Evolutionary conservation across 2,329 filamentous ascomycete genomes (phyloP), one percentile per base, ranked within the genome.

Genomic region (Cyphellophora attinorum): DNA sequence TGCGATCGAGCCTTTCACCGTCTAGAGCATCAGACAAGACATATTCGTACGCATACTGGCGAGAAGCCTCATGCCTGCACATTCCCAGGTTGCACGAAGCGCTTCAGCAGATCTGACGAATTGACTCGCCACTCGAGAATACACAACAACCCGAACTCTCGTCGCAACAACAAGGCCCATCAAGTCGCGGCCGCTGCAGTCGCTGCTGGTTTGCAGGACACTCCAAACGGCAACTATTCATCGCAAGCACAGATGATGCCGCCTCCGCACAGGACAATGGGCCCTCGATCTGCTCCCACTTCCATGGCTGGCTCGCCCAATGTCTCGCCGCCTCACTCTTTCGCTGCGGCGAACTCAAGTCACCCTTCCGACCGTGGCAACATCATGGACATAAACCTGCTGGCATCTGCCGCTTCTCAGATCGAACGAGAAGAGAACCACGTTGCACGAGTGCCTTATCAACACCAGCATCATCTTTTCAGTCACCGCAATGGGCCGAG

Each of bases 1-100:
- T 98, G 91, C 68, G 89, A 95, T 54, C 93, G 95, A 72, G 89
- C 91, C 41, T 98, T 98, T 66, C 91, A 96, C 70, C 85, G 91
- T 44, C 73, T 98, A 27, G 89, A 96, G 68, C 89, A 96, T 60
- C 89, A 95, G 70, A 81, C 76, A 40, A 64, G 79, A 51, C 89
- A 98, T 62, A 96, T 96, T 56, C 79, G 89, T 52, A 96, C 91
- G 5, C 89, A 98, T 62, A 98, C 89, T 0, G 91, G 89, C 52
- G 89, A 98, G 69, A 98, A 96, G 72, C 89, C 89, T 31, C 91
- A 96, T 55, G 88, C 84, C 43, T 98, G 89, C 74, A 80, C 85
- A 58, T 95, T 89, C 54, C 86, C 85, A 3, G 86, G 88, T 51
- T 96, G 89, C 76, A 89, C 84, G 51, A 96, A 96, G 67, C 85